Evolutionary conservation across 2,329 filamentous ascomycete genomes (phyloP).

Genomic region (Venturia pyrina): DNA sequence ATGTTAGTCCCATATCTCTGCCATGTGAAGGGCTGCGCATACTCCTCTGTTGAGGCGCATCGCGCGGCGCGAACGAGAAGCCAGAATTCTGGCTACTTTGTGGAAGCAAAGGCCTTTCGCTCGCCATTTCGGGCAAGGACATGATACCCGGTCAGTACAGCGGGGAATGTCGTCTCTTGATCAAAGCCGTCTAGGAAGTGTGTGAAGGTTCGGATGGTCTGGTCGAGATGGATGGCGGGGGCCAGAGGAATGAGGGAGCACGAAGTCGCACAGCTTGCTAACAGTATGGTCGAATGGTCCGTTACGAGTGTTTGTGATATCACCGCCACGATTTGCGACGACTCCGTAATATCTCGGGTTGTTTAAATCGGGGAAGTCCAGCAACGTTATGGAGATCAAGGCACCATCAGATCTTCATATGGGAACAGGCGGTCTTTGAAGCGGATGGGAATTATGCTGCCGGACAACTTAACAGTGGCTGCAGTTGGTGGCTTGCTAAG

Average conservation of each 20-base stretch:
- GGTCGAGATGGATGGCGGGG: slow-evolving; percentile 3
- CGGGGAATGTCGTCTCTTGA: neutral
- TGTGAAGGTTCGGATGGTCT: neutral
- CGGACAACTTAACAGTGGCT: neutral
- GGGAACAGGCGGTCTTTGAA: neutral
- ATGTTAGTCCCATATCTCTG: slow-evolving; percentile 15
- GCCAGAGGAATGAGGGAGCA: neutral
- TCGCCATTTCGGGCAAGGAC: slow-evolving; percentile 41
- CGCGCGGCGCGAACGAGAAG: slow-evolving; percentile 7
- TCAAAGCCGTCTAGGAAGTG: neutral
- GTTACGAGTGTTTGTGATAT: slow-evolving; percentile 2
- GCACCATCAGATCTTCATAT: neutral
- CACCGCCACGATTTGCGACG: neutral
- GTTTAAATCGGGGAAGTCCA: neutral
- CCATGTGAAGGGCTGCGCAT: neutral
- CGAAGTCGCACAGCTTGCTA: slow-evolving; percentile 2
- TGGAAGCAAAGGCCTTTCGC: slow-evolving; percentile 34
- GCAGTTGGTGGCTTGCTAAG: neutral
- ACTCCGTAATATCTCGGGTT: neutral
- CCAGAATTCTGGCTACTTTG: neutral
- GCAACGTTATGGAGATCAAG: neutral
- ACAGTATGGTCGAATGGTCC: neutral
- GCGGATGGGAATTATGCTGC: neutral
- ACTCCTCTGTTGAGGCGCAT: slow-evolving; percentile 11
- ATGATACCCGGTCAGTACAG: neutral